Evolutionary conservation across 305 asterid species (phyloP).

Genomic region (Withania somnifera): DNA sequence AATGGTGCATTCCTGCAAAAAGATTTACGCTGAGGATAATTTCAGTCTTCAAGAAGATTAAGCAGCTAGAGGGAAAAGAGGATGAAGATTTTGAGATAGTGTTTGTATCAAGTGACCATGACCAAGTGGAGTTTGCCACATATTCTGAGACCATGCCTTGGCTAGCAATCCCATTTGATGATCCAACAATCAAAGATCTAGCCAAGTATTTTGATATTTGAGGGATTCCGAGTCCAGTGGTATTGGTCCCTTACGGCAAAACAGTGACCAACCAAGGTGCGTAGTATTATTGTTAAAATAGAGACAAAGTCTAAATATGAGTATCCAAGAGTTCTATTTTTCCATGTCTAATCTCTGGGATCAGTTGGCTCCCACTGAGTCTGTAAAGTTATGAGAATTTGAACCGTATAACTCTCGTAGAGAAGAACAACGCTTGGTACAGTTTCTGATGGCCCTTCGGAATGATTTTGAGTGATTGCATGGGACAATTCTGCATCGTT

Average conservation of each 20-base stretch:
- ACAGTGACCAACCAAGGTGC: constrained; percentile 37
- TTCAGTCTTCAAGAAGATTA: constrained; percentile 41
- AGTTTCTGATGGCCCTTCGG: too few relatives aligned
- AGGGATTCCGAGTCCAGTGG: constrained; percentile 51
- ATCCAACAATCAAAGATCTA: constrained; percentile 30
- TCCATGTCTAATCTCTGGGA: too few relatives aligned
- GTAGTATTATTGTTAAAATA: neutral
- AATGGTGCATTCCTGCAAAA: constrained; percentile 49
- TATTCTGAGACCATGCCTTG: constrained; percentile 55
- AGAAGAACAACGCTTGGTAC: too few relatives aligned
- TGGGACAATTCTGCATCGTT: too few relatives aligned
- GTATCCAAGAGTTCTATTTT: too few relatives aligned
- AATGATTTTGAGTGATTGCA: too few relatives aligned
- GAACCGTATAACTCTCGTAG: too few relatives aligned
- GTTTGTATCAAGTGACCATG: constrained; percentile 45
- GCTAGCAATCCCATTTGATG: constrained; percentile 50
- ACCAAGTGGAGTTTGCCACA: constrained; percentile 28
- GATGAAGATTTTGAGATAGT: constrained; percentile 41
- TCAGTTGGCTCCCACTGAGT: too few relatives aligned
- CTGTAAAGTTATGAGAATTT: too few relatives aligned
- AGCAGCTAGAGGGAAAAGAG: constrained; percentile 5
- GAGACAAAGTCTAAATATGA: too few relatives aligned
- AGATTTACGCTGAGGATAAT: constrained; percentile 41
- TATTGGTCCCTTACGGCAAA: constrained; percentile 58
- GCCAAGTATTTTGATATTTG: constrained; percentile 41